Base-by-base conservation (phyloP, 139 green algal species). In the Parachlorella kessleri region DNA sequence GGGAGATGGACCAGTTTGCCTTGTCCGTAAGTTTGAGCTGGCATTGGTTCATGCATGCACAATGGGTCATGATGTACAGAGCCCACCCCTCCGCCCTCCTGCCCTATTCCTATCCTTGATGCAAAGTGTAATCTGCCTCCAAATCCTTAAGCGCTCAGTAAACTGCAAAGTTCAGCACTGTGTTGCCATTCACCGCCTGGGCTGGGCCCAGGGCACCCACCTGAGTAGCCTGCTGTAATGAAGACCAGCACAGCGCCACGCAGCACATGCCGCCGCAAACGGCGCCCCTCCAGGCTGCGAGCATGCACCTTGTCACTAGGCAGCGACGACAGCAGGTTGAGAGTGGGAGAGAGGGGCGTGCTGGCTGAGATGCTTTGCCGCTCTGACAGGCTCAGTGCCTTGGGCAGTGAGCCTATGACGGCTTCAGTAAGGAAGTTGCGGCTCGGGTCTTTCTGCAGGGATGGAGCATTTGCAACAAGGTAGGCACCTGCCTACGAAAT, bases 201-300 rank as follows among this genome's bases (percentile, higher is more conserved):
- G n/a, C n/a, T n/a, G n/a, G n/a, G n/a, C n/a, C 48, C 48, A 59
- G 21, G 48, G 37, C 23, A n/a, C 4, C 7, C 30, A 40, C 88
- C 90, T 26, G 80, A 90, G 89, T 94, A 95, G 68, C 93, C 93
- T 9, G 93, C 92, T 2, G 92, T 96, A 28, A 98, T 88, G 66
- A 96, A 96, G 38, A 96, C 92, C 8, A 98, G 81, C 1, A 97
- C 91, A 0, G 90, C 88, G 70, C 93, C 93, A 53, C 86, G 83
- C 54, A 97, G 87, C 79, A 94, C 88, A 68, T 90, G 69, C 39
- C 93, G 86, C 3, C 93, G 83, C 81, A 96, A 83, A 32, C 82
- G 82, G 39, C 82, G 81, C 37, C 90, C 92, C 30, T 82, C 77
- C 59, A 67, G 6, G 6, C 53, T 66, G 23, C 77, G 54, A 39